phyloP scores from a whole-genome alignment of 78 protist genomes.

The Dictyostelium brefeldianum region DNA sequence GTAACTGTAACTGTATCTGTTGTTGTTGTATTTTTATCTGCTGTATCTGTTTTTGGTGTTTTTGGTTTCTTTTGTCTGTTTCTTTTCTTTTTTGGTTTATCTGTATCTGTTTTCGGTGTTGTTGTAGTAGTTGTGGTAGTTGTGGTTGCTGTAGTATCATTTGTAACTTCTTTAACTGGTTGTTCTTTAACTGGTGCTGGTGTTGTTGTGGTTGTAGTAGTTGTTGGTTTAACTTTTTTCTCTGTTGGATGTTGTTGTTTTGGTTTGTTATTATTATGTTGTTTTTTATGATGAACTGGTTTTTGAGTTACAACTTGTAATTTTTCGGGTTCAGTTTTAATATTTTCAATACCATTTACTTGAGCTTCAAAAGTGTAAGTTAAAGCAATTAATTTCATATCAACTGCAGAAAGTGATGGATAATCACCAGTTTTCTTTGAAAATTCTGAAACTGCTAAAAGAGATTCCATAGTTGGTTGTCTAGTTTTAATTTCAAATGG shows the following conservation, averaged over 20 bases:
- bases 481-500: conserved; percentile 78
- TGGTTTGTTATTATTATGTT: conserved; percentile 5
- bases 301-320: conserved; percentile 10
- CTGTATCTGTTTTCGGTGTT: conserved; percentile 9
- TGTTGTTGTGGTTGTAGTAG: conserved; percentile 2
- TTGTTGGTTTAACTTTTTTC: not conserved
- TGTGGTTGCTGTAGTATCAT: conserved; percentile 21
- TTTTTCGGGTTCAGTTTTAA: conserved; percentile 54
- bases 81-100: conserved; percentile 31
- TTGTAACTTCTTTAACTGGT: not conserved
- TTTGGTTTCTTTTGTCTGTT: not conserved
- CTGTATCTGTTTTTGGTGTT: not conserved
- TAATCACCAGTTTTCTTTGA: conserved; percentile 87
- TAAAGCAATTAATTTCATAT: conserved; percentile 88
- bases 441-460: conserved; percentile 64
- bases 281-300: conserved; percentile 5
- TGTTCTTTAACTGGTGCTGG: not conserved
- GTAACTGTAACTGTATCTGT: not conserved
- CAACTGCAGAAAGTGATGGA: conserved; percentile 72
- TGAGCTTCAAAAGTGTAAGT: conserved; percentile 84
- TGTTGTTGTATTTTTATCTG: not conserved
- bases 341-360: conserved; percentile 35
- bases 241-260: not conserved
- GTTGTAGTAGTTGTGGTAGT: conserved; percentile 13
- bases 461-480: conserved; percentile 72